Percentiles rank a stretch among this genome's conserved stretches.
These are phyloP conservation scores for Microbotryum violaceum DNA, from an alignment of 1,284 basidiomycete species.

Conservation along the genomic window DNA sequence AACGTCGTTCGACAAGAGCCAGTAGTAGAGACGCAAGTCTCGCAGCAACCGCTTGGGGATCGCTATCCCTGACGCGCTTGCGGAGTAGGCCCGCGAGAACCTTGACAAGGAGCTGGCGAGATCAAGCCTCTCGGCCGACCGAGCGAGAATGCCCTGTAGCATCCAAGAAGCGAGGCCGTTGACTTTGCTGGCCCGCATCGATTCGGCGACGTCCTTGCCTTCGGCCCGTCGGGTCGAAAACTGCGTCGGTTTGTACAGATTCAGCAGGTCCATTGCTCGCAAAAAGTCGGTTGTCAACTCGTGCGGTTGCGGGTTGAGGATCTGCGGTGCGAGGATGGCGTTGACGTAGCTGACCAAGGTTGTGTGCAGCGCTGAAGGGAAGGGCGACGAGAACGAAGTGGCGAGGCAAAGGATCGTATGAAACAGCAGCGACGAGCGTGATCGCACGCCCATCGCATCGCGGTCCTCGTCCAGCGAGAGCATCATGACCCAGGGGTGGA, in stretches of 20 bases:
- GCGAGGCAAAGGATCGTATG: constrained; percentile 31
- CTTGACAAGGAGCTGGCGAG: constrained; percentile 10
- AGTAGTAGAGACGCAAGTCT: constrained; percentile 29
- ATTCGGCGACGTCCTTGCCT: constrained; percentile 25
- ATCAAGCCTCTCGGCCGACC: constrained; percentile 25
- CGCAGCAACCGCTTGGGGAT: constrained; percentile 17
- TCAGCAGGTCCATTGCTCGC: constrained; percentile 29
- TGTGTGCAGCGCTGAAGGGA: constrained; percentile 27
- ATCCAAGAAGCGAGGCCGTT: constrained; percentile 31
- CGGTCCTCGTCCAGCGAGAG: constrained; percentile 29
- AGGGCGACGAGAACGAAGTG: constrained; percentile 30
- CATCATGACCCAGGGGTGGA: constrained; percentile 33
- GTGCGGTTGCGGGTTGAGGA: constrained; percentile 30
- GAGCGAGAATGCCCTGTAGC: constrained; percentile 25
- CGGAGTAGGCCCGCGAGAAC: constrained; percentile 28
- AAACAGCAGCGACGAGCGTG: constrained; percentile 19
- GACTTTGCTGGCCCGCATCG: constrained; percentile 27
- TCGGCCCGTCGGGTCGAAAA: constrained; percentile 23
- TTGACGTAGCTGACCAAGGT: constrained; percentile 29
- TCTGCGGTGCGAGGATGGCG: constrained; percentile 30
- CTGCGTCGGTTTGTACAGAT: constrained; percentile 30
- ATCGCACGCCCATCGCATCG: constrained; percentile 20
- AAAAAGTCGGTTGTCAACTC: constrained; percentile 31
- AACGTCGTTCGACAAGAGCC: constrained; percentile 29
- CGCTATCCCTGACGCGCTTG: constrained; percentile 14